A percentile compares a stretch with the other conserved stretches of the same genome.
These are phyloP conservation scores for Penicillium manginii DNA, from an alignment of 495 filamentous ascomycete species.

Conservation along the genomic window DNA sequence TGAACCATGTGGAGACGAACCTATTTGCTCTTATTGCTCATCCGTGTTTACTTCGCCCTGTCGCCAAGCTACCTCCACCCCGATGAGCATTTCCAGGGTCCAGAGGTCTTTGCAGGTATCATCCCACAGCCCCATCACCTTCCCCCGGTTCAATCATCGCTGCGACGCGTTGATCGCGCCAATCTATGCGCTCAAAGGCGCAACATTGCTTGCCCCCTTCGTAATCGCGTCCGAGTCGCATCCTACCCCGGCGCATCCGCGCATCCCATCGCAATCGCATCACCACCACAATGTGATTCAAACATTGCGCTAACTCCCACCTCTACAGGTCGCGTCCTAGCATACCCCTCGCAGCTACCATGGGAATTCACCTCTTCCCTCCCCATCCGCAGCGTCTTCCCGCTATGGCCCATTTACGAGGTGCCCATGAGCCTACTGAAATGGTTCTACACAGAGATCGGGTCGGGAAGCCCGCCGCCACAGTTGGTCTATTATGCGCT, in stretches of 20 bases:
- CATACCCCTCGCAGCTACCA: constrained; percentile 79
- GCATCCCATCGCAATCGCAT: background rate
- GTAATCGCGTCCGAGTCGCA: background rate
- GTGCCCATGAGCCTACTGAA: constrained; percentile 87
- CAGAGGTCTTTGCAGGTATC: constrained; percentile 95
- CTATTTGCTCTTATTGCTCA: constrained; percentile 80
- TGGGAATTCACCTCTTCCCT: constrained; percentile 91
- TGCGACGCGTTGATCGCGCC: constrained; percentile 10
- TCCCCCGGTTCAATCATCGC: background rate
- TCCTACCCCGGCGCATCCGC: background rate
- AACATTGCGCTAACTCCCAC: background rate
- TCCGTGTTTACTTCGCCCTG: constrained; percentile 92
- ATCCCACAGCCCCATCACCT: background rate
- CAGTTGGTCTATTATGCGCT: constrained; percentile 85
- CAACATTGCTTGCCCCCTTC: background rate
- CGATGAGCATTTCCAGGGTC: constrained; percentile 98
- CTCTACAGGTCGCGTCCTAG: constrained; percentile 77
- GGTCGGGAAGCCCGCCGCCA: constrained; percentile 58
- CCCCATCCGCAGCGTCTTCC: constrained; percentile 93
- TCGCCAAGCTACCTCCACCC: constrained; percentile 96
- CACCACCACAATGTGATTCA: background rate
- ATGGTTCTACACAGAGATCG: constrained; percentile 77
- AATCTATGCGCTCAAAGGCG: background rate
- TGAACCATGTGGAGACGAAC: constrained; percentile 84
- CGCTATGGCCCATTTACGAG: constrained; percentile 92